Percentiles rank a stretch among this genome's conserved stretches.
Conservation (phyloP, 768 basidiomycete genomes). For the Hebeloma cylindrosporum region DNA sequence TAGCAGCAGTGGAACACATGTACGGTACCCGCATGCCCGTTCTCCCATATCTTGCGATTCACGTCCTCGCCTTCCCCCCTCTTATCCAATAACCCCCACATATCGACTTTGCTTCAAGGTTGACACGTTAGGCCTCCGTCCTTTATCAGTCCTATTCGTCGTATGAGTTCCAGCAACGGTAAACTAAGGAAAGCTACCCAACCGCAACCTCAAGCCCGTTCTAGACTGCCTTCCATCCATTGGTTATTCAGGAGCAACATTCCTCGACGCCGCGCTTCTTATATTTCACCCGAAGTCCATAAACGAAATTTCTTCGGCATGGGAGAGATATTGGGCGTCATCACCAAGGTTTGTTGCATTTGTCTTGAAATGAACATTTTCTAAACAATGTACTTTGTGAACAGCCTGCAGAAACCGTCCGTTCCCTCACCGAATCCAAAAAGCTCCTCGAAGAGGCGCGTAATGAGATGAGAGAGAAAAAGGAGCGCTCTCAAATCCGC, state of each 20-base stretch:
- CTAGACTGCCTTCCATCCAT: conserved; percentile 46
- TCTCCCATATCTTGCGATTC: conserved; percentile 24
- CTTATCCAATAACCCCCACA: conserved; percentile 10
- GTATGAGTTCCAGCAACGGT: conserved; percentile 25
- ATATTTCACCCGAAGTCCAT: conserved; percentile 57
- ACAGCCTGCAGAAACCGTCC: conserved; percentile 76
- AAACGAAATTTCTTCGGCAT: conserved; percentile 78
- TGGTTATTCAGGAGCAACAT: conserved; percentile 79
- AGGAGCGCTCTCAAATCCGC: conserved; percentile 64
- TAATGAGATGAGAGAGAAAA: conserved; percentile 67
- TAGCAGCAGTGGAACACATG: conserved; percentile 21
- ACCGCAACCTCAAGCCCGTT: conserved; percentile 15
- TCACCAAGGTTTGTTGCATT: conserved; percentile 60
- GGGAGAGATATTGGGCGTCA: conserved; percentile 73
- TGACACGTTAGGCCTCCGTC: conserved; percentile 2
- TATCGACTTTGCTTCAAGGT: conserved; percentile 12
- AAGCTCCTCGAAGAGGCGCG: conserved; percentile 76
- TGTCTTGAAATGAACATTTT: not conserved
- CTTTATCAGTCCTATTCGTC: conserved; percentile 10
- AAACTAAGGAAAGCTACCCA: conserved; percentile 24
- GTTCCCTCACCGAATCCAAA: conserved; percentile 77
- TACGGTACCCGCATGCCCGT: conserved; percentile 25
- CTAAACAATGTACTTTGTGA: not conserved
- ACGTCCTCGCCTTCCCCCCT: conserved; percentile 15
- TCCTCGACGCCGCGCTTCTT: conserved; percentile 61